phyloP scores from a whole-genome alignment of 306 rosid genomes.

The Cucumis cinereus region DNA sequence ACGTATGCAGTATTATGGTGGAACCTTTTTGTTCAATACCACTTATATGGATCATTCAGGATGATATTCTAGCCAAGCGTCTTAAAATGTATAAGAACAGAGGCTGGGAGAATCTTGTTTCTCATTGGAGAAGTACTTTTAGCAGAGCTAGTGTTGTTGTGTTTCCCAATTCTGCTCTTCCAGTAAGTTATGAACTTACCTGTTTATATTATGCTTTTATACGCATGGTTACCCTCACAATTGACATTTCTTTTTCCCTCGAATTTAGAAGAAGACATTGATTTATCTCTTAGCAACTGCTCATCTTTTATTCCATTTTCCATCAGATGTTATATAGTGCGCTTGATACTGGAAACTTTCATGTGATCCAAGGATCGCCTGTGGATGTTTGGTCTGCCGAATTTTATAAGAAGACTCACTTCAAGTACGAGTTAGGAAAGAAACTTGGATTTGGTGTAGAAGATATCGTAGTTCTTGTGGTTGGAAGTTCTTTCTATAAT shows the following conservation, averaged over 20 bases:
- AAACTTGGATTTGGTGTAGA: slow-evolving; percentile 34
- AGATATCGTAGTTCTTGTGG: slow-evolving; percentile 64
- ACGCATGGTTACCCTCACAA: not conserved
- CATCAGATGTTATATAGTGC: slow-evolving; percentile 76
- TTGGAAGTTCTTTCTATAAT: slow-evolving; percentile 65
- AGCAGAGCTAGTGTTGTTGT: slow-evolving; percentile 68
- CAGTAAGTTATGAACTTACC: slow-evolving; percentile 39
- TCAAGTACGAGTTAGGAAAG: slow-evolving; percentile 48
- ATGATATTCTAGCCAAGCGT: slow-evolving; percentile 68
- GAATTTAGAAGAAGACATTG: not conserved
- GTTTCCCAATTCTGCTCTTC: slow-evolving; percentile 81
- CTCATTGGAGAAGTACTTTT: slow-evolving; percentile 76
- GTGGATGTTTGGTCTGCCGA: slow-evolving; percentile 82
- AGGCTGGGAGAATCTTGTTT: slow-evolving; percentile 61
- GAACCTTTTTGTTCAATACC: slow-evolving; percentile 95
- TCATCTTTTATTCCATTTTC: not conserved
- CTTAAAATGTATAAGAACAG: slow-evolving; percentile 47
- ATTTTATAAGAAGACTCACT: slow-evolving; percentile 46
- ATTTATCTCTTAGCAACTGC: not conserved
- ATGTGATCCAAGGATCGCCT: slow-evolving; percentile 91
- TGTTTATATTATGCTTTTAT: slow-evolving; percentile 2
- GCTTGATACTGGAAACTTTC: slow-evolving; percentile 86
- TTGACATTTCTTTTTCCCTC: not conserved
- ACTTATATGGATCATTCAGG: slow-evolving; percentile 88
- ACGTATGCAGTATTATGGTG: slow-evolving; percentile 94